A percentile compares a stretch with the other conserved stretches of the same genome.
phyloP scores from a whole-genome alignment of 2,329 filamentous ascomycete genomes.

The Coniochaeta sp. region DNA sequence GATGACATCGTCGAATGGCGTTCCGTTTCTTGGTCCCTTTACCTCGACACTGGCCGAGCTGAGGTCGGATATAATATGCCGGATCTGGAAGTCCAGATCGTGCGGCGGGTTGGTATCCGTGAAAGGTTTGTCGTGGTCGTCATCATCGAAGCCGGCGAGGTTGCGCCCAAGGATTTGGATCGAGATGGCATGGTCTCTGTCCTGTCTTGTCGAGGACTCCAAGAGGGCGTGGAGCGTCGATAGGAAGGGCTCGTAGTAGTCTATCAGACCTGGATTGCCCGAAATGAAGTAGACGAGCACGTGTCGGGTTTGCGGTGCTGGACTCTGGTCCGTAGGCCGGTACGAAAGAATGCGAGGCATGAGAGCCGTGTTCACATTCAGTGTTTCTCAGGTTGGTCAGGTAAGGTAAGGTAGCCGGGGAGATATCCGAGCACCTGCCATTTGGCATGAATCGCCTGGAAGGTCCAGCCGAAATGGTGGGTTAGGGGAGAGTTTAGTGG shows the following conservation, averaged over 20 bases:
- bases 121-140: slow-evolving; percentile 38
- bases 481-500: not conserved
- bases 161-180: slow-evolving; percentile 53
- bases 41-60: slow-evolving; percentile 18
- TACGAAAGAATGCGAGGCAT: not conserved
- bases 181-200: slow-evolving; percentile 10
- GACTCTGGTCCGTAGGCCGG: not conserved
- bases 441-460: not conserved
- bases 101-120: slow-evolving; percentile 32
- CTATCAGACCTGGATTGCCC: slow-evolving; percentile 70
- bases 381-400: not conserved
- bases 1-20: slow-evolving; percentile 50
- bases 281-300: slow-evolving; percentile 63
- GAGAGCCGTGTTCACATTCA: not conserved
- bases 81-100: slow-evolving; percentile 47
- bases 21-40: slow-evolving; percentile 19
- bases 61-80: slow-evolving; percentile 25
- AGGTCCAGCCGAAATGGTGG: not conserved
- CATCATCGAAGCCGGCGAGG: slow-evolving; percentile 50
- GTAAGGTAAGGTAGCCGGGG: not conserved
- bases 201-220: slow-evolving; percentile 16
- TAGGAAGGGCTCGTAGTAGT: slow-evolving; percentile 66
- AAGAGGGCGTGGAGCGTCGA: slow-evolving; percentile 47
- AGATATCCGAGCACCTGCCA: not conserved
- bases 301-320: not conserved